Evolutionary conservation across 2,329 filamentous ascomycete genomes (phyloP).

Genomic region (Talaromyces amestolkiae): DNA sequence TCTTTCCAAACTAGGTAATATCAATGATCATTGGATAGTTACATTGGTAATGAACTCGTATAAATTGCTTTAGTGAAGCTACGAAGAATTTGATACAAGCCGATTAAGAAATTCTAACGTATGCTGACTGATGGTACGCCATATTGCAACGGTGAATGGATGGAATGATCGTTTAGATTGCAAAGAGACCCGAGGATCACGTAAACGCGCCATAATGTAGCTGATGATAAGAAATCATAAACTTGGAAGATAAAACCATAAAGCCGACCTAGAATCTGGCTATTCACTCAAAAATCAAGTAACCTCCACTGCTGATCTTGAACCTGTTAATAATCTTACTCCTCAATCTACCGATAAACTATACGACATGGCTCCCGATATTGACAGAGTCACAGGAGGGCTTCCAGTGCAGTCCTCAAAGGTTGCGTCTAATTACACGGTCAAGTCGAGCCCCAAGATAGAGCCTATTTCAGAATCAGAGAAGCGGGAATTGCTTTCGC

Average conservation of each 20-base stretch:
- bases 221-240: neutral
- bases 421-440: neutral
- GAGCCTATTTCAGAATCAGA: neutral
- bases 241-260: neutral
- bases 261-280: neutral
- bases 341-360: neutral
- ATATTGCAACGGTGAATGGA: neutral
- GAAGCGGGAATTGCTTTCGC: constrained; percentile 1
- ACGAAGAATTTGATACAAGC: neutral
- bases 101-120: neutral
- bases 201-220: neutral
- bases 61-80: too few species aligned
- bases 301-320: neutral
- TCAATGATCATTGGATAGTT: neutral
- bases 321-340: neutral
- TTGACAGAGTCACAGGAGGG: neutral
- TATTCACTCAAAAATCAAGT: neutral
- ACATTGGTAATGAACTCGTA: neutral
- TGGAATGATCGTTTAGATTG: neutral
- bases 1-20: neutral
- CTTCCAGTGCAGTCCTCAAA: neutral
- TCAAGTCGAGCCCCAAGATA: neutral
- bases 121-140: constrained; percentile 4
- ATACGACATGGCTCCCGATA: constrained; percentile 1
- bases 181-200: neutral